Base-by-base conservation (phyloP, 345 rosid genomes). In the Acer yangbiense region DNA sequence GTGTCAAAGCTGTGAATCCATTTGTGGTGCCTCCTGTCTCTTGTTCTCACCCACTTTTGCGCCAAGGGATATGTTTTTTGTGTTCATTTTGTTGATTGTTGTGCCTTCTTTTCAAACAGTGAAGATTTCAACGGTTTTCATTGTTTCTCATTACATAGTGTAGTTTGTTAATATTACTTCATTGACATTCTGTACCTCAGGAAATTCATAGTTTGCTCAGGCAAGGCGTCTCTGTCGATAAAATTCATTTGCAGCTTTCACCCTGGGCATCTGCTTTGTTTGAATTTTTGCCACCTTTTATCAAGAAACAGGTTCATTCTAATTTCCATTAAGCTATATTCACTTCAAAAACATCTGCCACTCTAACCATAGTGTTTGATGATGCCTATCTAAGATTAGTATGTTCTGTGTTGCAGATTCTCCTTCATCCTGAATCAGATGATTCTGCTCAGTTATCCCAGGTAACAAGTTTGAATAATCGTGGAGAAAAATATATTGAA, bases 371-470 rank as follows among this genome's bases (percentile, higher is more conserved):
- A 57, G 27, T 29, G 52, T 32, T 57, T 76, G 29, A 46, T 61
- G 54, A 27, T 43, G 62, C 54, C 61, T 23, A 35, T 77, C 69
- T 77, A 69, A 84, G 76, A 78, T 78, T 74, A 68, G 71, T 55
- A 50, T 80, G 6, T 85, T 84, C 73, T 61, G 77, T 90, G 70
- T 65, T 74, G 13, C 93, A 96, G 99, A 85, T 96, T 82, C 97
- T 96, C 67, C 98, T 96, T 71, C 80, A 76, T 72, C 98, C 98
- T 11, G 99, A 94, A 82, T 96, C 99, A 75, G 99, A 96, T 86
- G 98, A 96, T 86, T 94, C 99, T 78, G 99, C 99, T n/a, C 99
- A 94, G 88, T 77, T 96, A 80, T 96, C 99, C 77, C 99, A 96
- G 95, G 99, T 96, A 84, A 78, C 48, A 77, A 52, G 73, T 74